Conservation (phyloP, 306 rosid species). For the Quercus alba region DNA sequence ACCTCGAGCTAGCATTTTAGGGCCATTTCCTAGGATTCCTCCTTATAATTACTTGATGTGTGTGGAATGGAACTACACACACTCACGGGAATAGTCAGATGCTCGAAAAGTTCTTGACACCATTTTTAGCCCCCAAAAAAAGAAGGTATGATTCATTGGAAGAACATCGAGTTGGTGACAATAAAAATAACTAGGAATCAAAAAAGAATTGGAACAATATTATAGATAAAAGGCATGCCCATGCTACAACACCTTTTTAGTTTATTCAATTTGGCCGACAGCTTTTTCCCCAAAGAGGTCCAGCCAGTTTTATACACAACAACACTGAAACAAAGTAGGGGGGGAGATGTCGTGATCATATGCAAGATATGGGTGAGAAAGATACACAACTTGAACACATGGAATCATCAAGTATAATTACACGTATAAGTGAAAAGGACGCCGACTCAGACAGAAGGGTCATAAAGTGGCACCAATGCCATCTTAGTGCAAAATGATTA, state of each 20-base stretch:
- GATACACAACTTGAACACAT: conserved; percentile 14
- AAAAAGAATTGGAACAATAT: background rate
- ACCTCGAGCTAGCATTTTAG: too few relatives aligned
- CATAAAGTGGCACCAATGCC: conserved; percentile 26
- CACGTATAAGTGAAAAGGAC: conserved; percentile 22
- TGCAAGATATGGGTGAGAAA: conserved; percentile 19
- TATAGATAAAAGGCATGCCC: conserved; percentile 23
- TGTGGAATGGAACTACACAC: too few relatives aligned
- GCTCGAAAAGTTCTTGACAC: too few relatives aligned
- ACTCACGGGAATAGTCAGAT: too few relatives aligned
- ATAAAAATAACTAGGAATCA: background rate
- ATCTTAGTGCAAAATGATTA: conserved; percentile 23
- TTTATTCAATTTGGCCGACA: conserved; percentile 31
- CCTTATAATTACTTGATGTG: too few relatives aligned
- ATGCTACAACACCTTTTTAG: conserved; percentile 8
- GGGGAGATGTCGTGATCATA: conserved; percentile 11
- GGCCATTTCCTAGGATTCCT: too few relatives aligned
- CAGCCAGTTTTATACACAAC: conserved; percentile 22
- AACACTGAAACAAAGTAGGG: conserved; percentile 27
- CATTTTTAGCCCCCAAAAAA: too few relatives aligned
- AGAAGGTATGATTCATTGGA: background rate
- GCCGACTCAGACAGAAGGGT: conserved; percentile 16
- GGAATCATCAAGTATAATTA: conserved; percentile 7
- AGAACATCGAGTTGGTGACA: background rate
- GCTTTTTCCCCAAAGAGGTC: conserved; percentile 41